Conservation (phyloP, 2,329 filamentous ascomycete species). For the Hypoxylon sp. region DNA sequence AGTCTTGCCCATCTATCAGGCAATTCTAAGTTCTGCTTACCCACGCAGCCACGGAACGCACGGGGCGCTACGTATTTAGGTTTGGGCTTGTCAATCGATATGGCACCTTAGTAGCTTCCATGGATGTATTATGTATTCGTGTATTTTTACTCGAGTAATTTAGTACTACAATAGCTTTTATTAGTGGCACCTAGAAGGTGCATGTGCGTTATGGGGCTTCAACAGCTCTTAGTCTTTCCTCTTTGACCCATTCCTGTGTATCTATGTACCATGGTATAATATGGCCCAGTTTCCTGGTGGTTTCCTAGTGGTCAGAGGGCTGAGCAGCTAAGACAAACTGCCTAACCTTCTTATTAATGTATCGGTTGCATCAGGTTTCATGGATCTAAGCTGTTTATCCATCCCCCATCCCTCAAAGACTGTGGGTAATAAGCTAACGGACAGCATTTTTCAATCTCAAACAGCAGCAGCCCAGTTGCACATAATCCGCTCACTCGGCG, state of each 20-base stretch:
- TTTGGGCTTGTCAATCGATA: slow-evolving; percentile 2
- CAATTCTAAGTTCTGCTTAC: background rate
- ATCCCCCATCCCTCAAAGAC: slow-evolving; percentile 25
- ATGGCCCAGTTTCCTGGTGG: no score
- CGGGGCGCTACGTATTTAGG: slow-evolving; percentile 7
- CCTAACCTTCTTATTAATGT: slow-evolving; percentile 14
- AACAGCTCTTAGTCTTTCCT: slow-evolving; percentile 3
- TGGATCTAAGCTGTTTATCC: slow-evolving; percentile 38
- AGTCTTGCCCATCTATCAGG: background rate
- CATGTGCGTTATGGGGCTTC: slow-evolving; percentile 4
- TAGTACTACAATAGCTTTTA: slow-evolving; percentile 15
- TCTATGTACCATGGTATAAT: no score
- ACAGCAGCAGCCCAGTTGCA: slow-evolving; percentile 27
- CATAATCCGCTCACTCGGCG: slow-evolving; percentile 40
- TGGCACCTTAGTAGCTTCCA: background rate
- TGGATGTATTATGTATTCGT: no score
- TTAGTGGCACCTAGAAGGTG: slow-evolving; percentile 15
- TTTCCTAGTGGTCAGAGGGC: slow-evolving; percentile 5
- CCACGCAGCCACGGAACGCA: slow-evolving; percentile 5
- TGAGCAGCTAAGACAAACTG: slow-evolving; percentile 15
- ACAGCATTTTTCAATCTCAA: slow-evolving; percentile 38
- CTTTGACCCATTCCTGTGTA: background rate
- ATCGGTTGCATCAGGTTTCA: slow-evolving; percentile 41
- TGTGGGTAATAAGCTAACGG: slow-evolving; percentile 37
- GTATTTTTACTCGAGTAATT: background rate